These are phyloP conservation scores for Sporothrix schenckii DNA, from an alignment of 2,329 filamentous ascomycete species.

Conservation along the genomic window DNA sequence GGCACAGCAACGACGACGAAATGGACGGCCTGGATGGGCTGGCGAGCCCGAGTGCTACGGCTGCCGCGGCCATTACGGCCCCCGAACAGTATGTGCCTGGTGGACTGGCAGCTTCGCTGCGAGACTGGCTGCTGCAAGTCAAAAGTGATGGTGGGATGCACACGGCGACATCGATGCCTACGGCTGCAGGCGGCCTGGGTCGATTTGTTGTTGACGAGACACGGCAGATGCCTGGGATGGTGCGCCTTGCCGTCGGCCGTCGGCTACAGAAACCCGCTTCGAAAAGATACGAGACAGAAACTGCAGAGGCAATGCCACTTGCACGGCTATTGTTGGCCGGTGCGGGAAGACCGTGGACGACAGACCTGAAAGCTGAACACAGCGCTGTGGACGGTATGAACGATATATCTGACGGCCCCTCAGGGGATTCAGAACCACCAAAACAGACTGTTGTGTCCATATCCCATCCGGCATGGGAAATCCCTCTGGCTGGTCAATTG, in stretches of 20 bases:
- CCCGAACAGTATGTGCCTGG: constrained; percentile 43
- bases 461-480: constrained; percentile 37
- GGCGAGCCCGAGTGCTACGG: not conserved
- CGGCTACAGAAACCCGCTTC: not conserved
- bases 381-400: no score
- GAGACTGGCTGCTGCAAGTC: constrained; percentile 51
- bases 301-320: not conserved
- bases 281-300: constrained; percentile 7
- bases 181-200: not conserved
- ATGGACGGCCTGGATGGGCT: not conserved
- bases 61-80: not conserved
- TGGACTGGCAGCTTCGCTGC: constrained; percentile 49
- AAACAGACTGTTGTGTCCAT: constrained; percentile 40
- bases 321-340: constrained; percentile 38
- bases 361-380: not conserved
- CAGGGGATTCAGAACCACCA: constrained; percentile 31
- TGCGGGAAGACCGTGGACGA: constrained; percentile 32
- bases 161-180: not conserved
- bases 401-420: no score
- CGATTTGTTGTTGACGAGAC: not conserved
- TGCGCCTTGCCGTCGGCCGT: constrained; percentile 40
- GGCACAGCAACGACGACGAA: not conserved
- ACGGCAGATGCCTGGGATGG: constrained; percentile 38
- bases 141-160: constrained; percentile 41
- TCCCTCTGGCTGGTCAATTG: constrained; percentile 32